Conservation (phyloP, 192 early-diverging fungal species). For the Coemansia asiatica region DNA sequence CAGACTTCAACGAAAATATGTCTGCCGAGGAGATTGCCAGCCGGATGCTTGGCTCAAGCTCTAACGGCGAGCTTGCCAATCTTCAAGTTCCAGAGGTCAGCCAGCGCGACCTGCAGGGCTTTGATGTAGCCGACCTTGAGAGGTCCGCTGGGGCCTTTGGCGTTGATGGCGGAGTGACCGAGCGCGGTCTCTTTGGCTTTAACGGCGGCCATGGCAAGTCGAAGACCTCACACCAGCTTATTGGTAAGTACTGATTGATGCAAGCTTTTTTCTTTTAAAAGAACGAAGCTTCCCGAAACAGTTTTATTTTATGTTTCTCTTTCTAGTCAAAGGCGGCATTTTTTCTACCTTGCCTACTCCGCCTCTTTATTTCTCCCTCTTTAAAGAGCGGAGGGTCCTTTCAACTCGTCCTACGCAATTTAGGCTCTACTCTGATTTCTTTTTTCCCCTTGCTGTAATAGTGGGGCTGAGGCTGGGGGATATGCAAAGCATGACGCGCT, state of each 20-base stretch:
- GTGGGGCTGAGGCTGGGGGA: neutral
- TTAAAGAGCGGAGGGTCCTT: neutral
- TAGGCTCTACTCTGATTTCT: neutral
- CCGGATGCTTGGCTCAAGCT: constrained; percentile 11
- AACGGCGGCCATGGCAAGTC: constrained; percentile 40
- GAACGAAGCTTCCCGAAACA: neutral
- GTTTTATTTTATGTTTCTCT: neutral
- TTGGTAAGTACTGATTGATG: constrained; percentile 39
- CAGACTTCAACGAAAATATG: constrained; percentile 7
- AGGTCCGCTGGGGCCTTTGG: constrained; percentile 6
- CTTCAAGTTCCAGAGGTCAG: constrained; percentile 12
- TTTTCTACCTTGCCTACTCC: neutral
- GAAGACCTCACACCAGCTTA: constrained; percentile 49
- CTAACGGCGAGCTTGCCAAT: neutral
- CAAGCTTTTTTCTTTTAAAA: neutral
- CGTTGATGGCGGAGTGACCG: constrained; percentile 8
- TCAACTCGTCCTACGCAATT: too few species aligned
- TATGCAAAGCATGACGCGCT: neutral
- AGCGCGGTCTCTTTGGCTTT: constrained; percentile 48
- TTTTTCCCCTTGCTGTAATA: neutral
- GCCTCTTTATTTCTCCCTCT: neutral
- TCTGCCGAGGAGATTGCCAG: constrained; percentile 2
- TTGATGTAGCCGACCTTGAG: constrained; percentile 27
- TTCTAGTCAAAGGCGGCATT: neutral
- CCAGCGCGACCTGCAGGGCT: constrained; percentile 35